Conservation (phyloP, 305 asterid genomes). For the Solanum hybrid region DNA sequence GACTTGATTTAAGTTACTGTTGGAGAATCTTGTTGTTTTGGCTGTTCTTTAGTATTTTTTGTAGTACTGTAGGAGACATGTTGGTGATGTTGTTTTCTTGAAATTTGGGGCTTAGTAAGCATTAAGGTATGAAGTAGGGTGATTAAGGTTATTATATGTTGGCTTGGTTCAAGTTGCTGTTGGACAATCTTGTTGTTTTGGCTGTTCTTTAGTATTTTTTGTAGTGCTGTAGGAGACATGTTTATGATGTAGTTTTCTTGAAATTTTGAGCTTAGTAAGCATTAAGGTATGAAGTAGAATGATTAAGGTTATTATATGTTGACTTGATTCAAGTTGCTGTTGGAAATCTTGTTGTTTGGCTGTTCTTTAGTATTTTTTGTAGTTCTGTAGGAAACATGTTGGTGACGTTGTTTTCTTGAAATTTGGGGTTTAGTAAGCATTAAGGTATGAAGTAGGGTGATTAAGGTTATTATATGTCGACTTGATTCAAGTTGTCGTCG, state of each 20-base stretch:
- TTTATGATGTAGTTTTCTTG: background rate
- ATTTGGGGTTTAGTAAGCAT: background rate
- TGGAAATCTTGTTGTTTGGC: background rate
- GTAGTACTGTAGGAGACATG: background rate
- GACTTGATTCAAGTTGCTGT: background rate
- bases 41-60: background rate
- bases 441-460: background rate
- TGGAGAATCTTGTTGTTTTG: background rate
- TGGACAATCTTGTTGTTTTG: background rate
- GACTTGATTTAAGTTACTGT: background rate
- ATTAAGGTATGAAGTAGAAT: background rate
- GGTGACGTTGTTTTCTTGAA: background rate
- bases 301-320: background rate
- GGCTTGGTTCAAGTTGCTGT: background rate
- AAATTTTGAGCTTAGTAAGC: background rate
- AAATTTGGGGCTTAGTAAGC: background rate
- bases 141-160: background rate
- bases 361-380: background rate
- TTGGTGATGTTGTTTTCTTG: background rate
- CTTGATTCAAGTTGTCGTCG: background rate
- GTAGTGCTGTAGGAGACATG: background rate
- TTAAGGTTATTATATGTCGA: background rate
- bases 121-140: background rate
- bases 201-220: background rate
- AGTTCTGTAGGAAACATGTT: background rate